Evolutionary conservation across 2,329 filamentous ascomycete species (phyloP).

Genomic region (Coleophoma eucalyptorum): DNA sequence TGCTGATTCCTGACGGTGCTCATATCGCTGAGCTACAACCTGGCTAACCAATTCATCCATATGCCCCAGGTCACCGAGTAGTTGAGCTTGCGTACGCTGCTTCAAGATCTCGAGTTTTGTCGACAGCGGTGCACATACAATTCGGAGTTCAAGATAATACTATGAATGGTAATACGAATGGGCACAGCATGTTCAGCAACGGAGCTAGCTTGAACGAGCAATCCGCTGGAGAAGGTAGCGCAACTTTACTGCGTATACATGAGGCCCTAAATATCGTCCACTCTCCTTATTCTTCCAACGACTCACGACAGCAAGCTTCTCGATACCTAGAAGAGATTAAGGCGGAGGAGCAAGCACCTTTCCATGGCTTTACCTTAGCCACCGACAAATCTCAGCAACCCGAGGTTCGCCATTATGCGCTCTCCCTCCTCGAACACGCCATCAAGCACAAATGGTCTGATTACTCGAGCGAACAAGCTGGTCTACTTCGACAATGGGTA

Average conservation of each 20-base stretch:
- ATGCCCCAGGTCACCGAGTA: too few species aligned
- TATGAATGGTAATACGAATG: slow-evolving; percentile 16
- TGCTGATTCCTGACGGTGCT: too few species aligned
- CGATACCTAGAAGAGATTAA: slow-evolving; percentile 85
- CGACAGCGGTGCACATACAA: too few species aligned
- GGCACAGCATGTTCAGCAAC: slow-evolving; percentile 7
- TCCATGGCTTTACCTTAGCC: slow-evolving; percentile 81
- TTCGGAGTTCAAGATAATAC: background rate
- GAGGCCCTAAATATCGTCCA: slow-evolving; percentile 87
- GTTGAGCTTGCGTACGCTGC: too few species aligned
- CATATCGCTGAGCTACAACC: too few species aligned
- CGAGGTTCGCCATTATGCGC: slow-evolving; percentile 86
- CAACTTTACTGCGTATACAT: slow-evolving; percentile 64
- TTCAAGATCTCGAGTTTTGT: too few species aligned
- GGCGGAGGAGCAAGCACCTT: slow-evolving; percentile 71
- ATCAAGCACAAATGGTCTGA: slow-evolving; percentile 81
- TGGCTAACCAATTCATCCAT: too few species aligned
- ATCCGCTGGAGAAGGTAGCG: slow-evolving; percentile 32
- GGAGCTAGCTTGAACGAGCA: slow-evolving; percentile 17
- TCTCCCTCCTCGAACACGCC: slow-evolving; percentile 86
- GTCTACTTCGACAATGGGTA: slow-evolving; percentile 70
- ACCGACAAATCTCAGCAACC: slow-evolving; percentile 70
- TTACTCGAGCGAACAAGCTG: slow-evolving; percentile 65
- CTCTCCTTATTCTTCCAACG: slow-evolving; percentile 74
- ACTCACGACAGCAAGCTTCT: slow-evolving; percentile 77